A percentile compares a stretch with the other conserved stretches of the same genome.
Conservation (phyloP, 805 yeast genomes). For the Kodamaea nitidulidarum region DNA sequence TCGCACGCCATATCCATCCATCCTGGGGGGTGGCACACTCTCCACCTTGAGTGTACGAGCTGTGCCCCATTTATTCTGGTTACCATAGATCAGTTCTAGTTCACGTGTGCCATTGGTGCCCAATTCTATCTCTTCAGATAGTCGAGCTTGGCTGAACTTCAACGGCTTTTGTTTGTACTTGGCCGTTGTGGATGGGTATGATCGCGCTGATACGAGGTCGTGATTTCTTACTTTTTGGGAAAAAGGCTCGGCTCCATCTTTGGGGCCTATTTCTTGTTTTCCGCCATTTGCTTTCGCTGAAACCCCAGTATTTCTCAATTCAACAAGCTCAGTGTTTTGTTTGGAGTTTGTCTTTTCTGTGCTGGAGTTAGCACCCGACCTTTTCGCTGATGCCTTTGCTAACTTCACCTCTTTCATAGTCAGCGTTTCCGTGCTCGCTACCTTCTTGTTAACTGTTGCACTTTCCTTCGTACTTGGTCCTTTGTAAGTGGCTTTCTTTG, state of each 20-base stretch:
- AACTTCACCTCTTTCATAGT: no score
- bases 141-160: not conserved
- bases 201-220: no score
- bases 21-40: conserved; percentile 4
- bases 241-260: no score
- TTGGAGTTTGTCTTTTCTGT: no score
- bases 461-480: conserved; percentile 2
- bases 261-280: no score
- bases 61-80: conserved; percentile 5
- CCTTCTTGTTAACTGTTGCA: not conserved
- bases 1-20: conserved; percentile 3
- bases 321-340: no score
- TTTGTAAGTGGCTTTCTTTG: not conserved
- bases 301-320: no score
- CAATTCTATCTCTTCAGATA: conserved; percentile 6
- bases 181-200: not conserved
- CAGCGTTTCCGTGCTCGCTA: not conserved
- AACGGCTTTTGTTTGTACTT: not conserved
- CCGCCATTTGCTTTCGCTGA: no score
- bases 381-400: no score
- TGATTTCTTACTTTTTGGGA: no score
- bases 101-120: conserved; percentile 8
- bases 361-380: no score
- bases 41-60: conserved; percentile 9
- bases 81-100: conserved; percentile 4